Evolutionary conservation across 352 stramenopile genomes (phyloP), one percentile per base, ranked within the genome.

Genomic region (Hyaloperonospora brassicae): DNA sequence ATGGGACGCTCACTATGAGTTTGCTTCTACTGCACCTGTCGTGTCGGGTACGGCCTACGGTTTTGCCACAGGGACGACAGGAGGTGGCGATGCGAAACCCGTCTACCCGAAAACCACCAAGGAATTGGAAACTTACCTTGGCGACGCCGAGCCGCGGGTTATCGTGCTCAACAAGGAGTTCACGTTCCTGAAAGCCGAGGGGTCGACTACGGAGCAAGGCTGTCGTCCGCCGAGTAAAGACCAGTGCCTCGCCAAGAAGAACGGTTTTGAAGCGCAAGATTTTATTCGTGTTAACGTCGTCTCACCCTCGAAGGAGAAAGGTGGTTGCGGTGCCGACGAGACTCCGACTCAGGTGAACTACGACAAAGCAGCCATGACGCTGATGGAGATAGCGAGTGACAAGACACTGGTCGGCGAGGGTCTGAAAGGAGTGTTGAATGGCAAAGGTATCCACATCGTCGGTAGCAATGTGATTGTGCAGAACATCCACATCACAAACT

Each of bases 201-300:
- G 52, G 0, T 52, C 39, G 1, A 70, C 34, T 11, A 70, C 55
- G 1, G 60, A 66, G 27, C 57, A 13, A 1, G 64, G 52, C 5
- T 69, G 64, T 21, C 47, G 57, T 13, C 52, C 60, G 1, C 47
- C n/a, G 2, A 57, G 62, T 38, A 62, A 52, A 13, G 46, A 49
- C 8, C 45, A 65, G 7, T 71, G 62, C 14, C 45, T 68, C 9
- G 61, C 58, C 40, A 76, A 74, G 54, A 72, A 74, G 12, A 70
- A 70, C 44, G 66, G 60, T 11, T 73, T 59, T 49, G 48, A 76
- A 44, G 55, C 55, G 31, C 71, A 80, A 10, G 62, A 77, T 34
- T 54, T 56, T 6, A 76, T 77, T 24, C 42, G 72, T 3, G 11
- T 21, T 3, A 12, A 31, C 27, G 27, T 31, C 27, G 3, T 7